These are phyloP conservation scores for Hymenoscyphus infarciens DNA, from an alignment of 2,329 filamentous ascomycete genomes.

Conservation along the genomic window DNA sequence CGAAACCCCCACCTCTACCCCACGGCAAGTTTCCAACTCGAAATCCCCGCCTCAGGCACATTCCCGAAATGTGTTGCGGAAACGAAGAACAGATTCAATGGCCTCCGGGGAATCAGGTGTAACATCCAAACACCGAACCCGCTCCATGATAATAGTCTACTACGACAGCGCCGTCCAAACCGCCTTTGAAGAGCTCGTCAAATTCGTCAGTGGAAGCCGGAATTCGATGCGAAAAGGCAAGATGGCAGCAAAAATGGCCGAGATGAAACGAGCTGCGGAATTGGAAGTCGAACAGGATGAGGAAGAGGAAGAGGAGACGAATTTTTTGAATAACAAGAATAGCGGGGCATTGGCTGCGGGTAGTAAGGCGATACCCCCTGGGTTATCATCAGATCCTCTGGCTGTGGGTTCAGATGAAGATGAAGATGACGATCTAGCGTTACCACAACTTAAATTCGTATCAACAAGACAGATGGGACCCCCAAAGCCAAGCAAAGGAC, in stretches of 20 bases:
- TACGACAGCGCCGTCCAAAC: slow-evolving; percentile 86
- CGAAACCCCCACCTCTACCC: slow-evolving; percentile 16
- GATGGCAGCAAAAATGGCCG: slow-evolving; percentile 72
- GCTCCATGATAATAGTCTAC: slow-evolving; percentile 80
- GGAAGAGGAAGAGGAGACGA: slow-evolving; percentile 34
- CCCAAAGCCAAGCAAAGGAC: slow-evolving; percentile 22
- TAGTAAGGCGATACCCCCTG: background rate
- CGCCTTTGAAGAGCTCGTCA: slow-evolving; percentile 77
- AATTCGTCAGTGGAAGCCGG: slow-evolving; percentile 73
- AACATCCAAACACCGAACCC: slow-evolving; percentile 54
- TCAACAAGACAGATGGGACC: slow-evolving; percentile 40
- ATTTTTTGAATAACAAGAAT: slow-evolving; percentile 9
- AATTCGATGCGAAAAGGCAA: slow-evolving; percentile 86
- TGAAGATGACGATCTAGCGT: slow-evolving; percentile 30
- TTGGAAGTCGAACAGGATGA: slow-evolving; percentile 49
- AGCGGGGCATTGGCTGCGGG: slow-evolving; percentile 2
- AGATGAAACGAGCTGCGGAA: slow-evolving; percentile 58
- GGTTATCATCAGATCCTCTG: background rate
- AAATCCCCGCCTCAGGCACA: slow-evolving; percentile 21
- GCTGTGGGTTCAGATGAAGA: slow-evolving; percentile 22
- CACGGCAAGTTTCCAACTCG: slow-evolving; percentile 25
- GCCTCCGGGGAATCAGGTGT: slow-evolving; percentile 30
- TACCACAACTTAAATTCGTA: slow-evolving; percentile 38
- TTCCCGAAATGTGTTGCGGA: slow-evolving; percentile 25
- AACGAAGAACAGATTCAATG: slow-evolving; percentile 35